These are phyloP conservation scores for Trichophyton rubrum DNA, from an alignment of 2,329 filamentous ascomycete species.

Conservation along the genomic window DNA sequence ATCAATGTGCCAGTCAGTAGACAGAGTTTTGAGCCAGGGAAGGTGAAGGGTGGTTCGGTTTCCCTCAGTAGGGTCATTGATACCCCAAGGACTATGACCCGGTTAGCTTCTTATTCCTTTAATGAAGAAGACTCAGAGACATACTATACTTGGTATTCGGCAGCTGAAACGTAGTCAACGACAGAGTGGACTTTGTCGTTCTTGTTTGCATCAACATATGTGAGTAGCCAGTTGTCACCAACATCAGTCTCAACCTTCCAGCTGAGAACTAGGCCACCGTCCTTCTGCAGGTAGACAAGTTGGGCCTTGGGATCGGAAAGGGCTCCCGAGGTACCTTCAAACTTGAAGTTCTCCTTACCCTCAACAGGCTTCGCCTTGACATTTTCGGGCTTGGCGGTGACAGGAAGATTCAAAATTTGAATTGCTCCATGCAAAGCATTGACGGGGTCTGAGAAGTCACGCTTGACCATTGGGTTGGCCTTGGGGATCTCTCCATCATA, in stretches of 20 bases:
- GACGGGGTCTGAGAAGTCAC: constrained; percentile 10
- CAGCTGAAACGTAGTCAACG: constrained; percentile 10
- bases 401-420: constrained; percentile 6
- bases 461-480: constrained; percentile 7
- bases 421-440: constrained; percentile 6
- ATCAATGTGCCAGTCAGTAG: constrained; percentile 9
- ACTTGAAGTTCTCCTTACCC: constrained; percentile 5
- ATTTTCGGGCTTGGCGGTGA: constrained; percentile 2
- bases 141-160: constrained; percentile 10
- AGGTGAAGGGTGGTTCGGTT: constrained; percentile 1
- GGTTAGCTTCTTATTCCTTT: background rate
- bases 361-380: constrained; percentile 6
- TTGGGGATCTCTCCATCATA: constrained; percentile 9
- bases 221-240: constrained; percentile 12
- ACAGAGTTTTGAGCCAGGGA: constrained; percentile 6
- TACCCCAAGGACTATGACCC: constrained; percentile 7
- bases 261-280: constrained; percentile 7
- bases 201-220: constrained; percentile 11
- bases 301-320: constrained; percentile 9
- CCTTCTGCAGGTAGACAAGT: constrained; percentile 11
- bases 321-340: constrained; percentile 11
- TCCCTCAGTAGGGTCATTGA: constrained; percentile 12
- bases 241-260: constrained; percentile 12
- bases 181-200: constrained; percentile 9
- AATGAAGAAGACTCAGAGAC: background rate